phyloP scores from a whole-genome alignment of 345 rosid species.

The Gossypium herbaceum region DNA sequence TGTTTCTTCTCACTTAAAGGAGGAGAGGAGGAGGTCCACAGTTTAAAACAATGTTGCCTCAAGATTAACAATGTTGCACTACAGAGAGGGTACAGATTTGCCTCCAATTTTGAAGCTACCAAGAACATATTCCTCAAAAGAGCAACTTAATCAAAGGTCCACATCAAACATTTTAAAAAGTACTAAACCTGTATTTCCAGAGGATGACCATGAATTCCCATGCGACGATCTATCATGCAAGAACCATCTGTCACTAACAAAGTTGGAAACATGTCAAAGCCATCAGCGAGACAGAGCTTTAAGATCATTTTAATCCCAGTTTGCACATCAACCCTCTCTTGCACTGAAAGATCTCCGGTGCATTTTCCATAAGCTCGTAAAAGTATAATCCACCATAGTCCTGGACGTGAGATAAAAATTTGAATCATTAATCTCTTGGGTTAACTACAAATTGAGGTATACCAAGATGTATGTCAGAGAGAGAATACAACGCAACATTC shows the following conservation, averaged over 20 bases:
- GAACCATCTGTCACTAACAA: conserved; percentile 94
- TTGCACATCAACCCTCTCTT: conserved; percentile 91
- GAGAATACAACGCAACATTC: not conserved
- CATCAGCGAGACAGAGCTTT: conserved; percentile 90
- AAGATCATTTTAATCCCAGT: conserved; percentile 92
- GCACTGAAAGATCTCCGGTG: conserved; percentile 78
- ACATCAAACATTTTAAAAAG: conserved; percentile 1
- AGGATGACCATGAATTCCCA: conserved; percentile 99
- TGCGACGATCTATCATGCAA: conserved; percentile 97
- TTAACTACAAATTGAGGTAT: not conserved
- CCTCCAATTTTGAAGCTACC: conserved; percentile 2
- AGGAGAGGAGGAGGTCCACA: not conserved
- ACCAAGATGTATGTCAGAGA: not conserved
- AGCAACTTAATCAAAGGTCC: not conserved
- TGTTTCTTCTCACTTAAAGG: not conserved
- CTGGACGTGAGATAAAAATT: conserved; percentile 28
- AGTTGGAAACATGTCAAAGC: conserved; percentile 96
- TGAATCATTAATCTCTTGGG: not conserved
- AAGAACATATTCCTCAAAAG: conserved; percentile 8
- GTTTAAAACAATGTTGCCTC: not conserved
- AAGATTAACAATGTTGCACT: not conserved
- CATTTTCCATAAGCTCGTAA: conserved; percentile 91
- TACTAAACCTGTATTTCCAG: conserved; percentile 77
- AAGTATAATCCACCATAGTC: conserved; percentile 94
- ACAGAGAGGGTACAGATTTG: not conserved